Conservation (phyloP, 2,329 filamentous ascomycete species). For the Paecilomyces sp. region DNA sequence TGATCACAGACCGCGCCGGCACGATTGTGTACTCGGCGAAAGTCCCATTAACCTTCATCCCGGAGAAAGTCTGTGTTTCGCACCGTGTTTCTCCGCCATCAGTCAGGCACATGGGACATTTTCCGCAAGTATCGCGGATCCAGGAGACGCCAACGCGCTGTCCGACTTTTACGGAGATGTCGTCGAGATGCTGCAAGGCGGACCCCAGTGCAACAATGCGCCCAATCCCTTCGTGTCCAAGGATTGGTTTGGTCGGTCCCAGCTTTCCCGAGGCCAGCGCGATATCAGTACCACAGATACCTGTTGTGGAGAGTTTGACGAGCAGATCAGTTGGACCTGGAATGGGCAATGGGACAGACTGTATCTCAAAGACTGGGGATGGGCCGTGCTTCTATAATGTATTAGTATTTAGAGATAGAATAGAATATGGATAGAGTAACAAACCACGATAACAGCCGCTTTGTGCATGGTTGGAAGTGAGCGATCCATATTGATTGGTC, state of each 20-base stretch:
- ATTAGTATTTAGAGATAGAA: too few species aligned
- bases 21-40: background rate
- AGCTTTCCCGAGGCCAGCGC: background rate
- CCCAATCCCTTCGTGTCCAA: background rate
- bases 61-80: background rate
- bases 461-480: too few species aligned
- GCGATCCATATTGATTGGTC: too few species aligned
- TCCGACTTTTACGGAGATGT: background rate
- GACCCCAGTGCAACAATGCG: background rate
- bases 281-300: background rate
- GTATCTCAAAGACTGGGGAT: too few species aligned
- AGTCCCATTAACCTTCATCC: background rate
- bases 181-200: background rate
- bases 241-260: background rate
- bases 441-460: too few species aligned
- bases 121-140: background rate
- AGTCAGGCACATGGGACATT: background rate
- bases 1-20: background rate
- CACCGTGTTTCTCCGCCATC: slow-evolving; percentile 1
- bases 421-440: too few species aligned
- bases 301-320: background rate
- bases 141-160: background rate
- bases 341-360: background rate
- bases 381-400: too few species aligned
- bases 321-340: background rate